Conservation (phyloP, 768 basidiomycete genomes). For the Roridomyces roridus region DNA sequence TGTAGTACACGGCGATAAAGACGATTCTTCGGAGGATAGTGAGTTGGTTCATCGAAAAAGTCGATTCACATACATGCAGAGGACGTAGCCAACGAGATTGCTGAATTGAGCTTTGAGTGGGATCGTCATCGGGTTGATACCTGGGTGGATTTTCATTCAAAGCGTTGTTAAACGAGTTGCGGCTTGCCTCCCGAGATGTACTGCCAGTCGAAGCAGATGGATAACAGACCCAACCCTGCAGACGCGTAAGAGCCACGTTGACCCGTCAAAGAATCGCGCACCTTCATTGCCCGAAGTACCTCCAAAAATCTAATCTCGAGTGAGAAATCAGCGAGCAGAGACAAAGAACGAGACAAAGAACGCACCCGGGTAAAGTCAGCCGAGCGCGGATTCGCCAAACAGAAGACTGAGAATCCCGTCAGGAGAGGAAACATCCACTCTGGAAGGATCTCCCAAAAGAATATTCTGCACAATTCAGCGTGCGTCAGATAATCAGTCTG, state of each 20-base stretch:
- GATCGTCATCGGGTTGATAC: conserved; percentile 54
- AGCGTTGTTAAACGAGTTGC: background rate
- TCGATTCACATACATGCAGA: conserved; percentile 49
- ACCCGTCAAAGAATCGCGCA: background rate
- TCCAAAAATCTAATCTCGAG: too few species aligned
- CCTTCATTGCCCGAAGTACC: conserved; percentile 72
- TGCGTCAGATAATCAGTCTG: conserved; percentile 28
- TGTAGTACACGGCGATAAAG: conserved; percentile 59
- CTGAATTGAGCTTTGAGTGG: conserved; percentile 59
- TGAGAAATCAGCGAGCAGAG: too few species aligned
- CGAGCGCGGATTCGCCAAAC: conserved; percentile 55
- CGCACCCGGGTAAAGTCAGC: conserved; percentile 56
- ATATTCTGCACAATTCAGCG: conserved; percentile 43
- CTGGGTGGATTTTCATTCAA: too few species aligned
- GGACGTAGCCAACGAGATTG: conserved; percentile 51
- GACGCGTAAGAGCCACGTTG: background rate
- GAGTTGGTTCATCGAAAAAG: background rate
- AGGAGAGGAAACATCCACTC: conserved; percentile 68
- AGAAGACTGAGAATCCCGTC: conserved; percentile 62
- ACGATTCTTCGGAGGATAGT: conserved; percentile 39
- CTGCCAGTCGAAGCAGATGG: conserved; percentile 69
- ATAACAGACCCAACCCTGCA: conserved; percentile 53
- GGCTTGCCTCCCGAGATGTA: conserved; percentile 48
- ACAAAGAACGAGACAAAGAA: too few species aligned
- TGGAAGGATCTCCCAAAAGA: conserved; percentile 56